These are phyloP conservation scores for Solanum corneliomulleri DNA, from an alignment of 257 asterid genomes.

Conservation along the genomic window DNA sequence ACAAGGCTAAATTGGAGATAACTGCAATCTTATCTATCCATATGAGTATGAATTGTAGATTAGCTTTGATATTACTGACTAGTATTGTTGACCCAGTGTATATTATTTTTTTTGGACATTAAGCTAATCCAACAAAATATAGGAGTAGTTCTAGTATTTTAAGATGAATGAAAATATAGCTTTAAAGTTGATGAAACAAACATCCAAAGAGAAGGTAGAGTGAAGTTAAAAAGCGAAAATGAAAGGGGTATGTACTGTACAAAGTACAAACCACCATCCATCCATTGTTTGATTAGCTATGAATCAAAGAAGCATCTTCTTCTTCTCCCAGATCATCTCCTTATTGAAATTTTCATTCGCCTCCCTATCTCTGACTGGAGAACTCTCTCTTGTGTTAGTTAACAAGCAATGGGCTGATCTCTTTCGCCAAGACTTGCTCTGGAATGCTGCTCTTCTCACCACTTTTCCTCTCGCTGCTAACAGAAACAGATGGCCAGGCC, in stretches of 20 bases:
- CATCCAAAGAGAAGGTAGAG: not conserved
- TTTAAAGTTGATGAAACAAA: not conserved
- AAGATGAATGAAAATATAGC: too few relatives aligned
- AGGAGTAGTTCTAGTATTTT: too few relatives aligned
- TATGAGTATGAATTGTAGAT: not conserved
- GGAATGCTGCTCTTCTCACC: constrained; percentile 57
- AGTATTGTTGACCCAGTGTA: not conserved
- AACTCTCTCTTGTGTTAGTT: constrained; percentile 46
- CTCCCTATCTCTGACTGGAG: constrained; percentile 55
- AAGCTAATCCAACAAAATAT: not conserved
- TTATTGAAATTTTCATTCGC: constrained; percentile 47
- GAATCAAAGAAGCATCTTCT: not conserved
- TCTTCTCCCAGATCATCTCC: constrained; percentile 50
- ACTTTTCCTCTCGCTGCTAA: constrained; percentile 43
- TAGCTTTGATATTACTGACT: not conserved
- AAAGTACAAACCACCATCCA: too few relatives aligned
- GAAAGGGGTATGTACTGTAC: not conserved
- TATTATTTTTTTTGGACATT: not conserved
- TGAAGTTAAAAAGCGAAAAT: not conserved
- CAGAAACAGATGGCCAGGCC: constrained; percentile 65
- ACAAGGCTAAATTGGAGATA: not conserved
- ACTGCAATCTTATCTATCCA: not conserved
- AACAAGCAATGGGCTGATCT: constrained; percentile 53
- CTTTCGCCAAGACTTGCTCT: constrained; percentile 54
- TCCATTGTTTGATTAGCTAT: not conserved